phyloP scores from a whole-genome alignment of 805 yeast species.

The Ogataea haglerorum region DNA sequence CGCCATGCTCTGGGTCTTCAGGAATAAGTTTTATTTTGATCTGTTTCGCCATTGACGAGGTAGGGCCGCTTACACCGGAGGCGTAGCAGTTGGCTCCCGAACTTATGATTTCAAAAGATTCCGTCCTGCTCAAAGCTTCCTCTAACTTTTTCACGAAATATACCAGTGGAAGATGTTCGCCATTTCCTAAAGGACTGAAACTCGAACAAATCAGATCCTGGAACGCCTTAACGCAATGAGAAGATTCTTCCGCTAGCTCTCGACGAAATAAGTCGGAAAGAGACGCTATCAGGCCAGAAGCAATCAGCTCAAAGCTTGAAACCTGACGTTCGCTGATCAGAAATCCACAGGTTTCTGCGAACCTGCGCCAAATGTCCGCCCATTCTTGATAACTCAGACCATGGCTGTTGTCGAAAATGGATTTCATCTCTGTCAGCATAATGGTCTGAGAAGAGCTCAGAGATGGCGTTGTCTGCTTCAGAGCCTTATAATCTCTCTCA shows the following conservation, averaged over 20 bases:
- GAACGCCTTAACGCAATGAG: conserved; percentile 43
- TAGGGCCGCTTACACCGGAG: conserved; percentile 32
- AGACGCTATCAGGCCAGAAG: conserved; percentile 58
- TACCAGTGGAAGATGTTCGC: conserved; percentile 35
- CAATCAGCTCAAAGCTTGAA: conserved; percentile 73
- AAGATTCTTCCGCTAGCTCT: conserved; percentile 25
- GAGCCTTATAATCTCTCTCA: conserved; percentile 20
- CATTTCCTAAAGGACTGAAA: conserved; percentile 31
- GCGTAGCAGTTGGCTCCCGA: conserved; percentile 35
- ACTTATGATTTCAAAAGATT: conserved; percentile 62
- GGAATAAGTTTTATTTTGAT: conserved; percentile 52
- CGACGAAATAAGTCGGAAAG: conserved; percentile 37
- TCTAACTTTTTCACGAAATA: conserved; percentile 59
- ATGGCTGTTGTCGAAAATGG: conserved; percentile 23
- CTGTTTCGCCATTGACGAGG: conserved; percentile 69
- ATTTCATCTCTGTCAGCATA: conserved; percentile 27
- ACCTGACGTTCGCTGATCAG: conserved; percentile 28
- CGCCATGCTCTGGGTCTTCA: conserved; percentile 26
- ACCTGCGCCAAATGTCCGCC: conserved; percentile 36
- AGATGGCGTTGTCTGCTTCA: conserved; percentile 14
- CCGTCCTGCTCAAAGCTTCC: conserved; percentile 69
- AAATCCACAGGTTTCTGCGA: conserved; percentile 35
- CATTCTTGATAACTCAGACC: conserved; percentile 31
- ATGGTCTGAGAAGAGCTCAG: conserved; percentile 26
- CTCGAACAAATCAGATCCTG: conserved; percentile 36